Evolutionary conservation across 495 filamentous ascomycete genomes (phyloP).

Genomic region (Annulohypoxylon bovei): DNA sequence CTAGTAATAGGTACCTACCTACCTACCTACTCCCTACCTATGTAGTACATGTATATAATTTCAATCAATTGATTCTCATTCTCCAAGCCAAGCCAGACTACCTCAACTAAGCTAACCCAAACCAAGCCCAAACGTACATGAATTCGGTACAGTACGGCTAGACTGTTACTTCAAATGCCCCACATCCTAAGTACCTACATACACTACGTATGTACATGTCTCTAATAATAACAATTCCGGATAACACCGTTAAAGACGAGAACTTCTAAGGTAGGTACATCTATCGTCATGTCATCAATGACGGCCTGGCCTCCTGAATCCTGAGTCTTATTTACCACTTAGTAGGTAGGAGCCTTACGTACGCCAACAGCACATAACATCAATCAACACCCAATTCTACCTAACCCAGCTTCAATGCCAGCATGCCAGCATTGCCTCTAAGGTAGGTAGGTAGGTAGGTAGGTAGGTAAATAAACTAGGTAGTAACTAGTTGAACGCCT

Average conservation of each 20-base stretch:
- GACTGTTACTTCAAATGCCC: not conserved
- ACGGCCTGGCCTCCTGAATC: not conserved
- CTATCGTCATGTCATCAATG: constrained; percentile 8
- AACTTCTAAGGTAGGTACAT: constrained; percentile 11
- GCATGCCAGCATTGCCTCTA: not conserved
- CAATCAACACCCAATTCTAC: constrained; percentile 12
- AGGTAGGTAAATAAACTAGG: not conserved
- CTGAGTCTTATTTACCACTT: constrained; percentile 21
- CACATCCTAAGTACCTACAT: not conserved
- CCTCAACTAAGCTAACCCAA: not conserved
- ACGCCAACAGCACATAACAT: constrained; percentile 2
- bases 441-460: not conserved
- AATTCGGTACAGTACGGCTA: not conserved
- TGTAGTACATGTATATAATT: too few species aligned
- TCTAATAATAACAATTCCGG: constrained; percentile 12
- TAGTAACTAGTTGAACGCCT: constrained; percentile 23
- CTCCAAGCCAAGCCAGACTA: constrained; percentile 10
- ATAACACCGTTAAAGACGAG: constrained; percentile 13
- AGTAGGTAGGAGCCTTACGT: constrained; percentile 5
- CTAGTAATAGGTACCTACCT: too few species aligned
- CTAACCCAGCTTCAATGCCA: not conserved
- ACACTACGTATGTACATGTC: not conserved
- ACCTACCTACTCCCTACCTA: too few species aligned
- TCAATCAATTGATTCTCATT: not conserved
- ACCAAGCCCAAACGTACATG: not conserved